Evolutionary conservation across 2,329 filamentous ascomycete genomes (phyloP).

Genomic region (Falciphora oryzae): DNA sequence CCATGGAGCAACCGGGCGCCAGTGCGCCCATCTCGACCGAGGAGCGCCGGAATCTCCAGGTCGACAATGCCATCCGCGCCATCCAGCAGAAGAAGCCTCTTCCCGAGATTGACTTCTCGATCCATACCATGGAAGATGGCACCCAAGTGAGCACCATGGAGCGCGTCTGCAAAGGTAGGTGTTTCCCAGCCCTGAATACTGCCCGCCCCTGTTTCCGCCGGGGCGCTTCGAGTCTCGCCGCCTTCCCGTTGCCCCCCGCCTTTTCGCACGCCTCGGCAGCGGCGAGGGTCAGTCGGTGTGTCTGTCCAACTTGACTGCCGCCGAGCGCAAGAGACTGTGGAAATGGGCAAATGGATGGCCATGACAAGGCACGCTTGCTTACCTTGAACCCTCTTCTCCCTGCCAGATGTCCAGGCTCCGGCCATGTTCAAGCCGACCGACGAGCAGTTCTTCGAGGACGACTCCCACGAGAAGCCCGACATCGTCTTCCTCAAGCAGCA

Average conservation of each 20-base stretch:
- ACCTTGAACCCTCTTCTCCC: slow-evolving; percentile 17
- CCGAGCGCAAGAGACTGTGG: background rate
- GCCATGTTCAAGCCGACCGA: slow-evolving; percentile 89
- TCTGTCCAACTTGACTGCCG: background rate
- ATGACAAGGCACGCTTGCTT: slow-evolving; percentile 16
- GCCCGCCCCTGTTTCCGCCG: background rate
- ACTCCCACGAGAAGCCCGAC: slow-evolving; percentile 82
- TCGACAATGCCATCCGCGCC: slow-evolving; percentile 88
- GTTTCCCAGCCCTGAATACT: background rate
- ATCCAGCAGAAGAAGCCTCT: slow-evolving; percentile 92
- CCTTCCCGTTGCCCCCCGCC: no score
- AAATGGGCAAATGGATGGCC: background rate
- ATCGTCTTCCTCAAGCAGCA: slow-evolving; percentile 95
- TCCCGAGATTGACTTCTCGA: slow-evolving; percentile 96
- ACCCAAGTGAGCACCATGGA: slow-evolving; percentile 91
- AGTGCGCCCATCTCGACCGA: slow-evolving; percentile 32
- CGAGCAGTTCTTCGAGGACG: slow-evolving; percentile 88
- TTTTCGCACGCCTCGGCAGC: background rate
- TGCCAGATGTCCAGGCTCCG: slow-evolving; percentile 89
- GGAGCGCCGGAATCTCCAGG: slow-evolving; percentile 51
- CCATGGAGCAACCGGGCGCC: slow-evolving; percentile 44
- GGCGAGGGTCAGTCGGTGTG: background rate
- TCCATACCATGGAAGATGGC: slow-evolving; percentile 98
- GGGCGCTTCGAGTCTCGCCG: background rate
- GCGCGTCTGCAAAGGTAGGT: slow-evolving; percentile 92